These are phyloP conservation scores for Physcia stellaris DNA, from an alignment of 495 filamentous ascomycete species.

Conservation along the genomic window DNA sequence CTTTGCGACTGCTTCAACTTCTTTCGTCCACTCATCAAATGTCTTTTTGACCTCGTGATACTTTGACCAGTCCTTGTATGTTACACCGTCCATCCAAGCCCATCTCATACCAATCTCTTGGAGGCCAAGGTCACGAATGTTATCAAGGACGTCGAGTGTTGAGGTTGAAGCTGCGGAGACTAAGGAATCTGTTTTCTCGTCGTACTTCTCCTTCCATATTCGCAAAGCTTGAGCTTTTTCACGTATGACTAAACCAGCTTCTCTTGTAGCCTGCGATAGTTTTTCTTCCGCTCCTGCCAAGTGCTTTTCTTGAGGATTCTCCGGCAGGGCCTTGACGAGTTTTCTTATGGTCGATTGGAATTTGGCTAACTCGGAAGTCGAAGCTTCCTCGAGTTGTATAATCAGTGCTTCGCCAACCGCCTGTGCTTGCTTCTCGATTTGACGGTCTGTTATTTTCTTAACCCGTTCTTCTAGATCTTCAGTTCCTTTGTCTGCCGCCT, in stretches of 20 bases:
- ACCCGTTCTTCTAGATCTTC: slow-evolving; percentile 55
- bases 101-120: slow-evolving; percentile 96
- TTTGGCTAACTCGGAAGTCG: slow-evolving; percentile 42
- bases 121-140: slow-evolving; percentile 74
- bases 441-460: slow-evolving; percentile 63
- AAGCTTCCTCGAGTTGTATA: slow-evolving; percentile 51
- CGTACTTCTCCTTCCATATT: slow-evolving; percentile 61
- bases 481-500: slow-evolving; percentile 66
- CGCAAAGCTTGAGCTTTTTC: slow-evolving; percentile 70
- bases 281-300: slow-evolving; percentile 47
- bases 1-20: slow-evolving; percentile 57
- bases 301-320: slow-evolving; percentile 36
- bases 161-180: slow-evolving; percentile 64
- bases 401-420: slow-evolving; percentile 54
- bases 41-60: slow-evolving; percentile 76
- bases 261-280: slow-evolving; percentile 47
- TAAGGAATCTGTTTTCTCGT: slow-evolving; percentile 50
- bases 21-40: slow-evolving; percentile 73
- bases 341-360: slow-evolving; percentile 56
- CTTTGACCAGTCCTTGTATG: slow-evolving; percentile 90
- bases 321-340: slow-evolving; percentile 41
- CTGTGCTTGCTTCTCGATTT: slow-evolving; percentile 50
- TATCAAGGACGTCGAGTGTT: slow-evolving; percentile 70
- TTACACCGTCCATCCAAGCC: slow-evolving; percentile 91
- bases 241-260: slow-evolving; percentile 64